Conservation (phyloP, 148 eudicot genomes). For the Suaeda aralocaspica region DNA sequence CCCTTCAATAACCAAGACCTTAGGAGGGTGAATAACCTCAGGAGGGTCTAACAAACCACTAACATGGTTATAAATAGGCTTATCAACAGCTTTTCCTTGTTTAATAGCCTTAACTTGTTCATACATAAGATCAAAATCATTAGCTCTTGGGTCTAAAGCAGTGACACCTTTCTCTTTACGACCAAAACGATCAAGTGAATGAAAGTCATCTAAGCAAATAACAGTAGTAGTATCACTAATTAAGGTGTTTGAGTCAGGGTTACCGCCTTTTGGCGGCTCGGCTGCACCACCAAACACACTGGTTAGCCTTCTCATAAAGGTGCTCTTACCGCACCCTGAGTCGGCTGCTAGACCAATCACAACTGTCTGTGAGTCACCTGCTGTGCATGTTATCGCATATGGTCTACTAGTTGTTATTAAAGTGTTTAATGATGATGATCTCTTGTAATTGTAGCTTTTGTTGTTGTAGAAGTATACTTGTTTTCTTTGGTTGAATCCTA, state of each 20-base stretch:
- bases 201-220: constrained; percentile 89
- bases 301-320: constrained; percentile 92
- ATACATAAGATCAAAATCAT: constrained; percentile 92
- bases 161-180: constrained; percentile 90
- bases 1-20: constrained; percentile 96
- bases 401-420: constrained; percentile 13
- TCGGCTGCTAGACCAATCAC: constrained; percentile 95
- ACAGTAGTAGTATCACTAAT: constrained; percentile 93
- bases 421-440: constrained; percentile 23
- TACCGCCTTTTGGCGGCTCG: constrained; percentile 87
- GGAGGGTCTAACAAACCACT: constrained; percentile 86
- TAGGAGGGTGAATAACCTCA: constrained; percentile 88
- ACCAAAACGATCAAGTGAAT: constrained; percentile 83
- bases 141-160: constrained; percentile 91
- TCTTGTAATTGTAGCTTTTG: constrained; percentile 26
- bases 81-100: constrained; percentile 62
- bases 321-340: constrained; percentile 96
- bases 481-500: constrained; percentile 47
- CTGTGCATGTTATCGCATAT: constrained; percentile 50
- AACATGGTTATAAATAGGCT: constrained; percentile 96
- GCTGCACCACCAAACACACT: constrained; percentile 98
- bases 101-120: constrained; percentile 93
- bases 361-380: constrained; percentile 47
- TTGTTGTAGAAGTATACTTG: constrained; percentile 53
- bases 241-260: constrained; percentile 89